A percentile compares a stretch with the other conserved stretches of the same genome.
Conservation (phyloP, 116 monocot species). For the Cymodocea nodosa region DNA sequence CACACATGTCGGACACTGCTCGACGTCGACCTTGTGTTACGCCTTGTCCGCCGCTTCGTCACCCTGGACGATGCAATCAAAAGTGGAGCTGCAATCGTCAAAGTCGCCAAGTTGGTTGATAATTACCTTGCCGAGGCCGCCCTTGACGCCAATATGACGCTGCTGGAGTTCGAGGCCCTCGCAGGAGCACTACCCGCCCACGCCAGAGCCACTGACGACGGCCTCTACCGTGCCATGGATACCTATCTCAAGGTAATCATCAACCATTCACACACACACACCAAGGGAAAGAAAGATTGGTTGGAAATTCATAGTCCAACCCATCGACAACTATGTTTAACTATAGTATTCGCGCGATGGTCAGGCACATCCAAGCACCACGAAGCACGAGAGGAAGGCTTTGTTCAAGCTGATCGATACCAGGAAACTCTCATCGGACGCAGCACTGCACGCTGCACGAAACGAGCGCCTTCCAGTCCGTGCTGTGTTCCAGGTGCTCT, state of each 20-base stretch:
- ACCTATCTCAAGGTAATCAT: constrained; percentile 62
- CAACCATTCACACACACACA: neutral
- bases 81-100: constrained; percentile 39
- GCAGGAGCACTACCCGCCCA: constrained; percentile 49
- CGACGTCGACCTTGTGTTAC: constrained; percentile 49
- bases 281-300: neutral
- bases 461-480: constrained; percentile 83
- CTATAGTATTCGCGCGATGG: no score
- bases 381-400: constrained; percentile 50
- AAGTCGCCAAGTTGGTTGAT: constrained; percentile 67
- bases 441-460: constrained; percentile 57
- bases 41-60: constrained; percentile 38
- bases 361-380: constrained; percentile 56
- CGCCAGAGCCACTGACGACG: constrained; percentile 60
- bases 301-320: neutral
- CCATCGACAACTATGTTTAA: neutral
- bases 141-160: constrained; percentile 38
- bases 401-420: constrained; percentile 66
- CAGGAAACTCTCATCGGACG: constrained; percentile 65
- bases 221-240: constrained; percentile 68
- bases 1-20: constrained; percentile 65
- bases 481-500: constrained; percentile 53
- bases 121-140: constrained; percentile 70
- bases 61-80: constrained; percentile 16
- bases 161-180: constrained; percentile 58